These are phyloP conservation scores for Rhododendron molle DNA, from an alignment of 148 eudicot species.

Conservation along the genomic window DNA sequence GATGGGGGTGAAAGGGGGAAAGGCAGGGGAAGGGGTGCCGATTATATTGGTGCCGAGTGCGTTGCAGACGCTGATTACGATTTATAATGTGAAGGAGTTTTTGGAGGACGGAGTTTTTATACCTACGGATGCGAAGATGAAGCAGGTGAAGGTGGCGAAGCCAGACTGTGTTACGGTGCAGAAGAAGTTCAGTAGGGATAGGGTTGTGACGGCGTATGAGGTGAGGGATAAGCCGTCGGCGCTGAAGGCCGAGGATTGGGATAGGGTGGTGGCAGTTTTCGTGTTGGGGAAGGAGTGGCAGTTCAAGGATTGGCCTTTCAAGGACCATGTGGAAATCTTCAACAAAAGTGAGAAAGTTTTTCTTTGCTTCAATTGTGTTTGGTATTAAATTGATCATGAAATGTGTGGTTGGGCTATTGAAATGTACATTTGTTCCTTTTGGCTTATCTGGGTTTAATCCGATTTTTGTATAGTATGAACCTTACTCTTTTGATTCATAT, in stretches of 20 bases:
- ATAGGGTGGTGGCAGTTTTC: slow-evolving; percentile 89
- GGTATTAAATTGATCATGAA: not conserved
- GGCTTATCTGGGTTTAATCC: not conserved
- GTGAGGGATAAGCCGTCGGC: slow-evolving; percentile 93
- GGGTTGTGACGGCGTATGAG: slow-evolving; percentile 86
- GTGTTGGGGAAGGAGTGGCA: slow-evolving; percentile 98
- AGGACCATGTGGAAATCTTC: slow-evolving; percentile 90
- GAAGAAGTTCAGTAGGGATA: slow-evolving; percentile 94
- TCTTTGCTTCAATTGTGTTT: not conserved
- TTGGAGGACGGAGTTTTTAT: slow-evolving; percentile 90
- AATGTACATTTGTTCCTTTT: not conserved
- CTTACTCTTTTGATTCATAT: not conserved
- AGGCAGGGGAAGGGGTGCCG: slow-evolving; percentile 91
- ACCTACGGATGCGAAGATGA: slow-evolving; percentile 79
- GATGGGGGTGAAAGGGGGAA: slow-evolving; percentile 54
- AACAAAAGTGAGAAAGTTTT: slow-evolving; percentile 50
- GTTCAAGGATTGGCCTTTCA: slow-evolving; percentile 91
- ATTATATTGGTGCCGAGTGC: slow-evolving; percentile 93
- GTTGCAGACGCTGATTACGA: slow-evolving; percentile 76
- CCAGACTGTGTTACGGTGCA: slow-evolving; percentile 95
- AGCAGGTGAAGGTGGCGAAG: slow-evolving; percentile 78
- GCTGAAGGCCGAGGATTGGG: slow-evolving; percentile 88
- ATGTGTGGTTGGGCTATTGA: not conserved
- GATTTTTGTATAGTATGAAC: not conserved
- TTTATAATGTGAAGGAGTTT: slow-evolving; percentile 93